Conservation (phyloP, 805 yeast species). For the Starmerella gropengiesseri region DNA sequence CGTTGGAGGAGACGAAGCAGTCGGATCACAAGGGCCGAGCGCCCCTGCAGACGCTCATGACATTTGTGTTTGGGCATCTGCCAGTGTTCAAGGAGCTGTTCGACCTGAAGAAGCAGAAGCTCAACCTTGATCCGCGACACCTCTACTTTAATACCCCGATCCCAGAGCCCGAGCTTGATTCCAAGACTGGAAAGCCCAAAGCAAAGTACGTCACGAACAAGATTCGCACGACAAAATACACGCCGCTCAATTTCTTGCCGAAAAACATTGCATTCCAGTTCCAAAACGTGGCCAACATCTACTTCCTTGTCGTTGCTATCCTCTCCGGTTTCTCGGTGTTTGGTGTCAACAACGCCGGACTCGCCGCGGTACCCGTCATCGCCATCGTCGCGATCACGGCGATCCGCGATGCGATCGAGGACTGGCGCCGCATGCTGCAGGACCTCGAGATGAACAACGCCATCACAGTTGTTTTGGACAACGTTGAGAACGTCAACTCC, state of each 20-base stretch:
- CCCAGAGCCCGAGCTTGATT: slow-evolving; percentile 39
- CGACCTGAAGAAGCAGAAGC: slow-evolving; percentile 15
- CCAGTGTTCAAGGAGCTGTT: slow-evolving; percentile 20
- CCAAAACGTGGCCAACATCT: slow-evolving; percentile 79
- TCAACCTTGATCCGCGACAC: slow-evolving; percentile 28
- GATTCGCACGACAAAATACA: slow-evolving; percentile 89
- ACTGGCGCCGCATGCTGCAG: slow-evolving; percentile 50
- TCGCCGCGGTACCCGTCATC: slow-evolving; percentile 71
- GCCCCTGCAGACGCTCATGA: slow-evolving; percentile 7
- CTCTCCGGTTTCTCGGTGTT: slow-evolving; percentile 64
- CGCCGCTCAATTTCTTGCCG: slow-evolving; percentile 80
- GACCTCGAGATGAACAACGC: slow-evolving; percentile 63
- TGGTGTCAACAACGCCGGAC: slow-evolving; percentile 62
- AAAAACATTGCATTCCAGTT: slow-evolving; percentile 74
- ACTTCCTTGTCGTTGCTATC: slow-evolving; percentile 68
- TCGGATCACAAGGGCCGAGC: slow-evolving; percentile 4
- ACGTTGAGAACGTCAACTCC: slow-evolving; percentile 50
- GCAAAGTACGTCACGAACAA: slow-evolving; percentile 73
- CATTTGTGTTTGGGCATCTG: slow-evolving; percentile 26
- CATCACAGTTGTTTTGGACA: slow-evolving; percentile 45
- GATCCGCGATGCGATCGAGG: slow-evolving; percentile 67
- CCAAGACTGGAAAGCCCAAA: slow-evolving; percentile 51
- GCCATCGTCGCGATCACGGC: slow-evolving; percentile 70
- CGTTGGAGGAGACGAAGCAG: slow-evolving; percentile 20
- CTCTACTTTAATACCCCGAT: slow-evolving; percentile 42